These are phyloP conservation scores for Saccharomyces hybrid DNA, from an alignment of 1,139 yeast species.

Conservation along the genomic window DNA sequence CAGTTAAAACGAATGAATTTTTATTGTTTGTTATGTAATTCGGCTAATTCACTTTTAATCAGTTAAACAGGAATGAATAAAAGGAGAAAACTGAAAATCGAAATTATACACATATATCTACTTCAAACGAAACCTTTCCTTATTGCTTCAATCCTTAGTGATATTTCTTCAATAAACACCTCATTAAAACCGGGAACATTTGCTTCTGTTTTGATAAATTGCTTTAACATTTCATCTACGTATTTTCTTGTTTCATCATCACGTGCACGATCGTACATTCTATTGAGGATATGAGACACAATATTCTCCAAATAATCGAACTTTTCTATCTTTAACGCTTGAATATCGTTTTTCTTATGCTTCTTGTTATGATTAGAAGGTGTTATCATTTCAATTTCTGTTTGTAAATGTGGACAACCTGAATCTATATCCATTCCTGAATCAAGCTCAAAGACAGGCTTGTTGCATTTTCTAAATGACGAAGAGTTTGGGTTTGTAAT, in stretches of 20 bases:
- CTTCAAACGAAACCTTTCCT: slow-evolving; percentile 12
- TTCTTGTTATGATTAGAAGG: background rate
- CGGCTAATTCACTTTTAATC: background rate
- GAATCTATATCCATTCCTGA: slow-evolving; percentile 21
- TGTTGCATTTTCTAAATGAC: slow-evolving; percentile 17
- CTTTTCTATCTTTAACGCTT: slow-evolving; percentile 11
- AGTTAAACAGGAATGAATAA: background rate
- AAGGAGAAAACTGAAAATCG: background rate
- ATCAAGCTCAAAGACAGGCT: slow-evolving; percentile 14
- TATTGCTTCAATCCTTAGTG: slow-evolving; percentile 31
- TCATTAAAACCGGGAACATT: slow-evolving; percentile 57
- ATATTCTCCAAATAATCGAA: slow-evolving; percentile 35
- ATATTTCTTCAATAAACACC: slow-evolving; percentile 56
- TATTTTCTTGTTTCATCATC: slow-evolving; percentile 39
- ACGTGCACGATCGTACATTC: slow-evolving; percentile 45
- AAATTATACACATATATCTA: background rate
- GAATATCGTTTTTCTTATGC: background rate
- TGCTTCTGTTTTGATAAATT: slow-evolving; percentile 40
- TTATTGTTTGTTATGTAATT: background rate
- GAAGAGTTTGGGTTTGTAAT: slow-evolving; percentile 14
- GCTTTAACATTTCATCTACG: slow-evolving; percentile 38
- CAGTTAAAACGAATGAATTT: background rate
- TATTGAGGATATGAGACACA: slow-evolving; percentile 35
- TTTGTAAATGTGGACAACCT: slow-evolving; percentile 8
- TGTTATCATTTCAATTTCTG: slow-evolving; percentile 4